phyloP scores from a whole-genome alignment of 768 basidiomycete species.

The Leccinellum albellum region DNA sequence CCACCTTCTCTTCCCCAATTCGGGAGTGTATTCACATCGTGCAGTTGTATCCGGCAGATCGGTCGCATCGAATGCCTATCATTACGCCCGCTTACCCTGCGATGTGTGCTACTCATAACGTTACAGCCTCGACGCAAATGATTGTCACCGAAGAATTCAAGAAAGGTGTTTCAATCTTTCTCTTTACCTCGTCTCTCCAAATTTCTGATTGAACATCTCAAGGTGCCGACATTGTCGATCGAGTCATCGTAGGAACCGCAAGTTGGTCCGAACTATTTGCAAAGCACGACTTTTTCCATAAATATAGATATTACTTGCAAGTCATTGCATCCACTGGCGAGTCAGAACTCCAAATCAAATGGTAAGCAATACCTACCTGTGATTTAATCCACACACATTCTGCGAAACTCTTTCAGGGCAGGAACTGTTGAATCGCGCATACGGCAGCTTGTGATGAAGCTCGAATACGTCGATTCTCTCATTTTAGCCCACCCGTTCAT shows the following conservation, averaged over 20 bases:
- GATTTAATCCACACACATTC: slow-evolving; percentile 3
- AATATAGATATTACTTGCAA: slow-evolving; percentile 95
- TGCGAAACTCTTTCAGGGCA: slow-evolving; percentile 45
- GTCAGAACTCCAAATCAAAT: slow-evolving; percentile 85
- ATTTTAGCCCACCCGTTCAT: slow-evolving; percentile 92
- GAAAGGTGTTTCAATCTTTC: slow-evolving; percentile 51
- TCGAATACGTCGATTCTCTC: slow-evolving; percentile 92
- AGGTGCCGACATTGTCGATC: slow-evolving; percentile 93
- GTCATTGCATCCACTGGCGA: slow-evolving; percentile 88
- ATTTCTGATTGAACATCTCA: slow-evolving; percentile 13
- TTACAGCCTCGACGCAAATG: slow-evolving; percentile 91
- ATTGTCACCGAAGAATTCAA: slow-evolving; percentile 96
- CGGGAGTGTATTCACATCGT: background rate
- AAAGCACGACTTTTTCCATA: slow-evolving; percentile 96
- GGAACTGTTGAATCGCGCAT: slow-evolving; percentile 98
- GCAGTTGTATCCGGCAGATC: slow-evolving; percentile 86
- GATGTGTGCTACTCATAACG: slow-evolving; percentile 99
- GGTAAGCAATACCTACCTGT: slow-evolving; percentile 47
- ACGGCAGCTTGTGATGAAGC: slow-evolving; percentile 95
- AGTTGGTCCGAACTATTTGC: slow-evolving; percentile 92
- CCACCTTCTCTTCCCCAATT: too few species aligned
- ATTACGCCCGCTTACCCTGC: slow-evolving; percentile 99
- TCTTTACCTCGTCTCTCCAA: background rate
- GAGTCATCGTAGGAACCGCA: slow-evolving; percentile 78
- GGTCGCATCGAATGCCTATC: slow-evolving; percentile 98